Conservation (phyloP, 192 early-diverging fungal species). For the Coemansia sp. region DNA sequence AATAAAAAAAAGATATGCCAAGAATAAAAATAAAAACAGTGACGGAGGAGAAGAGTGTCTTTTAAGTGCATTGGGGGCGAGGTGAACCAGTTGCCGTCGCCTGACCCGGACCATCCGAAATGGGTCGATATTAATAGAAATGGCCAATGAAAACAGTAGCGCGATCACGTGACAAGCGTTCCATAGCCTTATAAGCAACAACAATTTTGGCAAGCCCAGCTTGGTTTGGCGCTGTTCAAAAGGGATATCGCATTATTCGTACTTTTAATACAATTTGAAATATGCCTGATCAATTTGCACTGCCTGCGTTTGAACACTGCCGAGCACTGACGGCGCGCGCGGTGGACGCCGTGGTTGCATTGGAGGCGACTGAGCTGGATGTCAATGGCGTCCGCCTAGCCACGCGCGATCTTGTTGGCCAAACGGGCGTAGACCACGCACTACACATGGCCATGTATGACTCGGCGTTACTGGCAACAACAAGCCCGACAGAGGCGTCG, state of each 20-base stretch:
- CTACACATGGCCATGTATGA: constrained; percentile 30
- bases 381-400: background rate
- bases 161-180: no score
- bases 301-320: background rate
- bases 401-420: background rate
- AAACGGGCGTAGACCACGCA: constrained; percentile 22
- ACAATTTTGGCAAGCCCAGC: no score
- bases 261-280: no score
- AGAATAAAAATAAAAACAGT: background rate
- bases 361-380: background rate
- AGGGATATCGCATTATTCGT: no score
- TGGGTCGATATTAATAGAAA: background rate
- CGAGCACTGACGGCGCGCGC: constrained; percentile 2
- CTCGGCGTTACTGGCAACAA: background rate
- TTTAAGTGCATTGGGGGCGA: no score
- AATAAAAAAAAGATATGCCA: background rate
- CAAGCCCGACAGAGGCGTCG: background rate
- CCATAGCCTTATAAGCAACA: no score
- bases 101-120: no score
- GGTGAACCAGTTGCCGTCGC: no score
- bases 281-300: no score
- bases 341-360: background rate
- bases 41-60: no score
- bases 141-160: background rate
- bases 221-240: no score